These are phyloP conservation scores for Starmerella roubikii DNA, from an alignment of 805 yeast genomes.

Conservation along the genomic window DNA sequence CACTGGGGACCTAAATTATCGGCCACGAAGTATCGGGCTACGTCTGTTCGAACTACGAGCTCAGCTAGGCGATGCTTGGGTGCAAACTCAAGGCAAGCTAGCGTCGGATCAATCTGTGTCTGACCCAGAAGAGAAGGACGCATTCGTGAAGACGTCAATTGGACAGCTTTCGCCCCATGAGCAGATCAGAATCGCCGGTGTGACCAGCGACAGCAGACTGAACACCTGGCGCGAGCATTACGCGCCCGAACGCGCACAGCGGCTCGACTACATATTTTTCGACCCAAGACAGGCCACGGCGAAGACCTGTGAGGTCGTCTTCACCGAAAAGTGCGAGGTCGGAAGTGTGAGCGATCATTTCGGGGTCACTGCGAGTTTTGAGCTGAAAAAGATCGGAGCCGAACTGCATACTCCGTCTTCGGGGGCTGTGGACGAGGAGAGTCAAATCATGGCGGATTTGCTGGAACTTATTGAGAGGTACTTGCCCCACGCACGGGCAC, in stretches of 20 bases:
- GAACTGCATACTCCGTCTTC: too few species aligned
- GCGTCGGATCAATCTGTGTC: neutral
- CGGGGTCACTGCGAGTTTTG: constrained; percentile 35
- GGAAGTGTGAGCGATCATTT: constrained; percentile 90
- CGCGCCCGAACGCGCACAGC: constrained; percentile 55
- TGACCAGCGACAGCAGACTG: constrained; percentile 76
- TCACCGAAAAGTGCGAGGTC: constrained; percentile 51
- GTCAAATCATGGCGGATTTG: constrained; percentile 36
- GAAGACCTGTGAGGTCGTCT: constrained; percentile 51
- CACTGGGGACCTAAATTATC: constrained; percentile 86
- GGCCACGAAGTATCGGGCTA: constrained; percentile 76
- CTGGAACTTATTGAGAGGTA: constrained; percentile 36
- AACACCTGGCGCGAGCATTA: constrained; percentile 68
- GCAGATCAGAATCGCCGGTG: constrained; percentile 63
- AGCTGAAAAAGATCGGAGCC: neutral
- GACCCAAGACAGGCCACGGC: constrained; percentile 44
- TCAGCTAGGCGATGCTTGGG: constrained; percentile 73
- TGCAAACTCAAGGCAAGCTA: constrained; percentile 16
- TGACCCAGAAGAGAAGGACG: neutral
- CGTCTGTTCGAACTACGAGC: constrained; percentile 57
- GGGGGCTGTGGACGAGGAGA: constrained; percentile 7
- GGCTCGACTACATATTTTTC: constrained; percentile 80
- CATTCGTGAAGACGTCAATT: constrained; percentile 20
- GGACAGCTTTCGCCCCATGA: constrained; percentile 37
- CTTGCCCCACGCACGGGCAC: constrained; percentile 41